These are phyloP conservation scores for Tylopilus sp. DNA, from an alignment of 768 basidiomycete genomes.

Conservation along the genomic window DNA sequence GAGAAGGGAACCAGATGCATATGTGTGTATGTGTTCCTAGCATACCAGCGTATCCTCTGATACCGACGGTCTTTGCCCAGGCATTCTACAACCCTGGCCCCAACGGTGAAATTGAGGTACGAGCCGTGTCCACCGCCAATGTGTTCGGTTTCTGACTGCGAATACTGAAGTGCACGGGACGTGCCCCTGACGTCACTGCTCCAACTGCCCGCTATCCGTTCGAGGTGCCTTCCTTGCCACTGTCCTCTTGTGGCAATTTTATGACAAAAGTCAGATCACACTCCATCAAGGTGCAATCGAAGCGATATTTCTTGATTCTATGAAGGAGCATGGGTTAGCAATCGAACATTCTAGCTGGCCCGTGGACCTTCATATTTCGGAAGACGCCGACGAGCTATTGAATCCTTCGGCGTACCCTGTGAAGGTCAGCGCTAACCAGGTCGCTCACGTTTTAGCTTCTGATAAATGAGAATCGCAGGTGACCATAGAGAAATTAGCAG, in stretches of 20 bases:
- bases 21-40: slow-evolving; percentile 48
- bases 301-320: slow-evolving; percentile 39
- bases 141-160: background rate
- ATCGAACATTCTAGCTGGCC: slow-evolving; percentile 38
- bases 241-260: background rate
- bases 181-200: slow-evolving; percentile 59
- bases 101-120: slow-evolving; percentile 60
- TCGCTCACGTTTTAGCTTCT: background rate
- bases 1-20: slow-evolving; percentile 32
- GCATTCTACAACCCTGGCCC: slow-evolving; percentile 71
- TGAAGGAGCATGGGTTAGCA: slow-evolving; percentile 26
- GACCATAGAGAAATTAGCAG: slow-evolving; percentile 20
- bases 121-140: background rate
- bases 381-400: slow-evolving; percentile 38
- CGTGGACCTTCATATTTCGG: slow-evolving; percentile 27
- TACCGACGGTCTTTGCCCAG: slow-evolving; percentile 31
- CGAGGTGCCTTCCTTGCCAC: slow-evolving; percentile 41
- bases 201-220: slow-evolving; percentile 68
- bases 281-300: slow-evolving; percentile 44
- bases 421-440: slow-evolving; percentile 15
- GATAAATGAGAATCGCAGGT: slow-evolving; percentile 14
- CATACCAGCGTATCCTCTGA: background rate
- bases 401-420: slow-evolving; percentile 29
- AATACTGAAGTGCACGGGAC: slow-evolving; percentile 52
- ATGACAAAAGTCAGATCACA: slow-evolving; percentile 22